A percentile compares a stretch with the other conserved stretches of the same genome.
These are phyloP conservation scores for Bretschneidera sinensis DNA, from an alignment of 345 rosid species.

Conservation along the genomic window DNA sequence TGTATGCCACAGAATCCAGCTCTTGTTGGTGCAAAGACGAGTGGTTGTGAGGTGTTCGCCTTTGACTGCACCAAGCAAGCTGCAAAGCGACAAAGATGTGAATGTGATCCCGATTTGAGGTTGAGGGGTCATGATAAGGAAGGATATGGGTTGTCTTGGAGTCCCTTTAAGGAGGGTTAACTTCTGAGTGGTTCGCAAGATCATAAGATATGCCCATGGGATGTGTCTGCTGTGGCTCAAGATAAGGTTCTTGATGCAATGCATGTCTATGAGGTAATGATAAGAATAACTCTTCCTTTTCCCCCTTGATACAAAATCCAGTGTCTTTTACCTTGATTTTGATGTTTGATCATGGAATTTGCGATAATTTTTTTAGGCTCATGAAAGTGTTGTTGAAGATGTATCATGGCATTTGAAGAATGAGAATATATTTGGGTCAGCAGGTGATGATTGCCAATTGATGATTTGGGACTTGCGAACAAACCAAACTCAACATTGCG, in stretches of 20 bases:
- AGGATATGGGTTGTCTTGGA: slow-evolving; percentile 97
- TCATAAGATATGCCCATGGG: slow-evolving; percentile 82
- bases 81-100: slow-evolving; percentile 33
- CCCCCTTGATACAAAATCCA: background rate
- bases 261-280: slow-evolving; percentile 65
- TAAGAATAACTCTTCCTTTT: background rate
- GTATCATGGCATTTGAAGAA: slow-evolving; percentile 91
- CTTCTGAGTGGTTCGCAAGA: slow-evolving; percentile 92
- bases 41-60: slow-evolving; percentile 67
- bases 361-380: slow-evolving; percentile 51
- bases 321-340: slow-evolving; percentile 5
- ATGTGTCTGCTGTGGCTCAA: slow-evolving; percentile 51
- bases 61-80: slow-evolving; percentile 64
- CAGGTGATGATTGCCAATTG: slow-evolving; percentile 76
- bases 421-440: slow-evolving; percentile 80
- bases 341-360: slow-evolving; percentile 12
- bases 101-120: slow-evolving; percentile 75
- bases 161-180: slow-evolving; percentile 73
- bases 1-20: slow-evolving; percentile 83
- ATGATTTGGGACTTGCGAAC: slow-evolving; percentile 88
- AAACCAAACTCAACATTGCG: slow-evolving; percentile 52
- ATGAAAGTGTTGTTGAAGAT: slow-evolving; percentile 69
- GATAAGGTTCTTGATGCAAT: slow-evolving; percentile 58
- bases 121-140: slow-evolving; percentile 85
- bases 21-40: slow-evolving; percentile 75